Conservation (phyloP, 306 rosid genomes). For the Quercus gilva region DNA sequence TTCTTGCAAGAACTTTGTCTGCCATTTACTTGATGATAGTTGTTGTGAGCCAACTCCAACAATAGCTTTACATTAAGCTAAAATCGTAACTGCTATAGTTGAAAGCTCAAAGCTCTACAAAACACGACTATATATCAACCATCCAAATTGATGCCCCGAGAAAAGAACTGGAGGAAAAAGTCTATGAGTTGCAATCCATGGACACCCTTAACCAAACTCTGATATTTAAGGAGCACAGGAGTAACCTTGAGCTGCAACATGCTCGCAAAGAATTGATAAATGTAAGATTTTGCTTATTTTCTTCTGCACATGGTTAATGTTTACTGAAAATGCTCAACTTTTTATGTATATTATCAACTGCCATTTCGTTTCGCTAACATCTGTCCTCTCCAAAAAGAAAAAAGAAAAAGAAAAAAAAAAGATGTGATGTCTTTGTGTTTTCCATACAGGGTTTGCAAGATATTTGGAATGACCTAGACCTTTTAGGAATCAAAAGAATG, state of each 20-base stretch:
- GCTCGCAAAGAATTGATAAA: neutral
- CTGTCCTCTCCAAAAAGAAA: too few relatives aligned
- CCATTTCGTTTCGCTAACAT: too few relatives aligned
- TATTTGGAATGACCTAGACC: neutral
- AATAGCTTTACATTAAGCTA: too few relatives aligned
- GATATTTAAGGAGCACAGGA: neutral
- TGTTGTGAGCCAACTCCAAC: too few relatives aligned
- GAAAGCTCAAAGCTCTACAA: neutral
- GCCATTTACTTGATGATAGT: too few relatives aligned
- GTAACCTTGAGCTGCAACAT: neutral
- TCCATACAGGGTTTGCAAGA: neutral
- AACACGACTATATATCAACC: too few relatives aligned
- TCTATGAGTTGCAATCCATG: neutral
- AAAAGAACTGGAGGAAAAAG: neutral
- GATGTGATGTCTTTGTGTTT: neutral
- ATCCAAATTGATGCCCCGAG: neutral
- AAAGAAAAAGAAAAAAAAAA: neutral
- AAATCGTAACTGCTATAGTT: neutral
- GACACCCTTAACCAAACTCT: neutral
- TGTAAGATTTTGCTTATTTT: neutral
- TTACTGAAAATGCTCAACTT: neutral
- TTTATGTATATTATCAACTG: too few relatives aligned
- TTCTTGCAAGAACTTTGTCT: too few relatives aligned
- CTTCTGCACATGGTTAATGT: neutral
- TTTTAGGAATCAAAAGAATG: slow-evolving; percentile 1